These are phyloP conservation scores for Paraphoma chrysanthemicola DNA, from an alignment of 2,329 filamentous ascomycete species.

Conservation along the genomic window DNA sequence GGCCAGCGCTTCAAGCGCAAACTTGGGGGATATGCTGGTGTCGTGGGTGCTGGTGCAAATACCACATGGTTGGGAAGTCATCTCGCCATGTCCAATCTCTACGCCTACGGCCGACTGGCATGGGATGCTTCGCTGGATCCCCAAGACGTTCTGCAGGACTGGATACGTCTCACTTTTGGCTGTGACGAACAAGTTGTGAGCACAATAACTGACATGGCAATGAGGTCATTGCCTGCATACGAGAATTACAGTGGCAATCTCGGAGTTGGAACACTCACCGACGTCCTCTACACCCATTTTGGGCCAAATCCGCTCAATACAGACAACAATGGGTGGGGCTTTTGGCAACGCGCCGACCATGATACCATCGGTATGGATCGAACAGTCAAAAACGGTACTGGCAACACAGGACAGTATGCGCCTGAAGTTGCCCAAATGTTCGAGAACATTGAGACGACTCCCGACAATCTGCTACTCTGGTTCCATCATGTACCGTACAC, in stretches of 20 bases:
- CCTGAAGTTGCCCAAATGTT: conserved; percentile 64
- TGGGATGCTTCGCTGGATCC: conserved; percentile 66
- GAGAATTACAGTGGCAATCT: conserved; percentile 75
- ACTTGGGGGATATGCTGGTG: conserved; percentile 69
- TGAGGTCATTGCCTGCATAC: conserved; percentile 74
- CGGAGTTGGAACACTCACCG: conserved; percentile 72
- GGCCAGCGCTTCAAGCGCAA: conserved; percentile 65
- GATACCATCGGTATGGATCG: conserved; percentile 73
- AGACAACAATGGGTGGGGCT: conserved; percentile 73
- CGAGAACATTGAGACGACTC: conserved; percentile 68
- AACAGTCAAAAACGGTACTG: conserved; percentile 71
- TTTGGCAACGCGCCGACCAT: conserved; percentile 72
- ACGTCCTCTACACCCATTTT: conserved; percentile 72
- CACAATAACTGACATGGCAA: conserved; percentile 67
- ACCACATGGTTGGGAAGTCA: conserved; percentile 73
- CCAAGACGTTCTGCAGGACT: conserved; percentile 64
- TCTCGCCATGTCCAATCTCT: conserved; percentile 70
- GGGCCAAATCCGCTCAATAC: conserved; percentile 72
- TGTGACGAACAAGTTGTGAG: conserved; percentile 62
- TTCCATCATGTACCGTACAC: conserved; percentile 78
- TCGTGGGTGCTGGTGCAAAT: conserved; percentile 72
- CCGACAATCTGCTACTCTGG: conserved; percentile 73
- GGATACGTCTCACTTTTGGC: conserved; percentile 73
- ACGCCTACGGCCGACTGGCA: conserved; percentile 71
- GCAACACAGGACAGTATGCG: conserved; percentile 71